These are phyloP conservation scores for Solanum chacoense DNA, from an alignment of 305 asterid species.

Conservation along the genomic window DNA sequence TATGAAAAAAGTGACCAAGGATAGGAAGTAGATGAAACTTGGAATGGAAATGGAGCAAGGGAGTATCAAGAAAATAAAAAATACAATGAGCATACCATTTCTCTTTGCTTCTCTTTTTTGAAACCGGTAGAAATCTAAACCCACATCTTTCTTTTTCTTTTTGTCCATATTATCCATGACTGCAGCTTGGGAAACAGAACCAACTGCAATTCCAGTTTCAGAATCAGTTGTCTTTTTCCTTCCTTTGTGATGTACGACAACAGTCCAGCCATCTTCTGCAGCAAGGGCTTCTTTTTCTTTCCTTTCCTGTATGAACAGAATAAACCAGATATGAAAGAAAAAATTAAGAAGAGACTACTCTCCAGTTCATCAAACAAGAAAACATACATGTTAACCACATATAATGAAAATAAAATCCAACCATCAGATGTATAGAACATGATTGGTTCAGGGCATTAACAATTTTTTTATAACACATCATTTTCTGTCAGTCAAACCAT, in stretches of 20 bases:
- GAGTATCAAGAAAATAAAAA: background rate
- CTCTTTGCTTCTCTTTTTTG: conserved; percentile 78
- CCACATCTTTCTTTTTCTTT: conserved; percentile 57
- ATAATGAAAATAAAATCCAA: background rate
- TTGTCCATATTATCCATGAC: conserved; percentile 53
- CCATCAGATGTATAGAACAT: background rate
- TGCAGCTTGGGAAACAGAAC: conserved; percentile 84
- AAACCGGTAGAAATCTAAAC: conserved; percentile 70
- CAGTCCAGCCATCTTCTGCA: conserved; percentile 95
- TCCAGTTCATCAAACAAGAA: background rate
- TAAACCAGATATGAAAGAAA: background rate
- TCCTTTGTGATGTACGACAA: conserved; percentile 84
- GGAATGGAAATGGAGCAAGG: background rate
- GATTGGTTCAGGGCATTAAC: background rate
- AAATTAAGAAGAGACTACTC: background rate
- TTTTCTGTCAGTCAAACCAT: background rate
- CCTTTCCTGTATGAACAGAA: conserved; percentile 47
- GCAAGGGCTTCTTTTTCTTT: conserved; percentile 59
- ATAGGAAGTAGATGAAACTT: background rate
- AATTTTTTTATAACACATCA: background rate
- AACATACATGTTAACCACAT: background rate
- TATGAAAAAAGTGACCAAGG: background rate
- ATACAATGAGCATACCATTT: conserved; percentile 41
- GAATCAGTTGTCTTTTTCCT: conserved; percentile 82
- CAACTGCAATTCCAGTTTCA: conserved; percentile 76